Evolutionary conservation across 2,329 filamentous ascomycete genomes (phyloP).

Genomic region (Pestalotiopsis sp.): DNA sequence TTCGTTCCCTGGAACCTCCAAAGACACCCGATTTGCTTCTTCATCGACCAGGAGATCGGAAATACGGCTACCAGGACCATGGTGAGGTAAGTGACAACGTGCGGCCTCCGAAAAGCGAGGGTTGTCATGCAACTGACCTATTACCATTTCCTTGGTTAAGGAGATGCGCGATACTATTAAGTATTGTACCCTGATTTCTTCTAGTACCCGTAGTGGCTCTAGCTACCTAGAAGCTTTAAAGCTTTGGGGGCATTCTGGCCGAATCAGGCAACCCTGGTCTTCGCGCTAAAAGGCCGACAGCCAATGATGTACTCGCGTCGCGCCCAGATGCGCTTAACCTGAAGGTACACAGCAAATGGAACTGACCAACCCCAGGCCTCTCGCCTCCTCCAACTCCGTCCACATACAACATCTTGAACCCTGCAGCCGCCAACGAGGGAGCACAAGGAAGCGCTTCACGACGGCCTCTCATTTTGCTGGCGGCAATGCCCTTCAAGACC

Average conservation of each 20-base stretch:
- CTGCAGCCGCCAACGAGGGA: constrained; percentile 25
- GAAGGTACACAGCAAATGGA: constrained; percentile 21
- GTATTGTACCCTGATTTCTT: background rate
- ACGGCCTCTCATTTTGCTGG: constrained; percentile 33
- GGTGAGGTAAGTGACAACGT: background rate
- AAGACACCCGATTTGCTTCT: background rate
- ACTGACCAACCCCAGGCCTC: constrained; percentile 28
- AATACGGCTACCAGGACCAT: background rate
- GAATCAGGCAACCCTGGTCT: background rate
- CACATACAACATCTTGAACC: constrained; percentile 17
- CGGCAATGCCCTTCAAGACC: constrained; percentile 25
- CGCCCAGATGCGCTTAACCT: constrained; percentile 28
- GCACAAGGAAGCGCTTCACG: constrained; percentile 27
- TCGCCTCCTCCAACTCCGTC: background rate
- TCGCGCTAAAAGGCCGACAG: background rate
- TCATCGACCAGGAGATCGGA: background rate
- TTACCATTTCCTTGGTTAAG: background rate
- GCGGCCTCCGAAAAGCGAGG: background rate
- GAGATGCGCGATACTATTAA: background rate
- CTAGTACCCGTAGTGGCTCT: background rate
- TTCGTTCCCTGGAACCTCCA: background rate
- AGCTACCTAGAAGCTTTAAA: background rate
- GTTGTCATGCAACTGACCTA: background rate
- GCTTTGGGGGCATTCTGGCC: background rate
- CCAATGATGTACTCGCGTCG: constrained; percentile 25